A percentile compares a stretch with the other conserved stretches of the same genome.
Conservation (phyloP, 2,329 filamentous ascomycete genomes). For the Clarireedia paspali region DNA sequence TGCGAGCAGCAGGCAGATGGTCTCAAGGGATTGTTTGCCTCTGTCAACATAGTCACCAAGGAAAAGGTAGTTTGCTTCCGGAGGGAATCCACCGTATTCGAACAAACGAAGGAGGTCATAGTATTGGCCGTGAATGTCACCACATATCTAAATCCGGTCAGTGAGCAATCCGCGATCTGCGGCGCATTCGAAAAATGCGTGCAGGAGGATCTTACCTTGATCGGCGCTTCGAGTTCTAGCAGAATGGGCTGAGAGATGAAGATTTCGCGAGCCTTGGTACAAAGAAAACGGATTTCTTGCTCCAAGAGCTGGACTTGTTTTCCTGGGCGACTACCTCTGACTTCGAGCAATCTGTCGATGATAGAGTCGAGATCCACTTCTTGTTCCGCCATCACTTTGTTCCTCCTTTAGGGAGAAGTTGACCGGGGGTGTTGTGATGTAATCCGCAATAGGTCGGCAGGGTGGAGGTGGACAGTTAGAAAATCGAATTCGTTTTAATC, state of each 20-base stretch:
- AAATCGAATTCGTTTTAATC: background rate
- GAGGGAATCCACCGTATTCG: constrained; percentile 96
- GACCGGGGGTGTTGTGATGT: constrained; percentile 22
- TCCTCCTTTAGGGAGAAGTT: constrained; percentile 27
- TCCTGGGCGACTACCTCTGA: constrained; percentile 92
- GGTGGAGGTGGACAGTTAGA: background rate
- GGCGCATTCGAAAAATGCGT: background rate
- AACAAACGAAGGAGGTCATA: constrained; percentile 96
- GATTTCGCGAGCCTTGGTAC: constrained; percentile 97
- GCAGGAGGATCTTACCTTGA: constrained; percentile 63
- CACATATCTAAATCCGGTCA: constrained; percentile 67
- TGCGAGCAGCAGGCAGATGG: constrained; percentile 89
- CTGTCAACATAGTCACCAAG: constrained; percentile 98
- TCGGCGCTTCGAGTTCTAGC: constrained; percentile 93
- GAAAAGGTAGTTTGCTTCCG: constrained; percentile 98
- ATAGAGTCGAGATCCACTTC: constrained; percentile 99
- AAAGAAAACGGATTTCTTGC: constrained; percentile 91
- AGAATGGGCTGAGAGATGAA: constrained; percentile 99
- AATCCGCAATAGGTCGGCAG: constrained; percentile 22
- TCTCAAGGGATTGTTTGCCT: constrained; percentile 98
- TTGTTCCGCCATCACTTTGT: constrained; percentile 61
- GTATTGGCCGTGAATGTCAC: constrained; percentile 98
- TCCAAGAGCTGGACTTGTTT: constrained; percentile 98
- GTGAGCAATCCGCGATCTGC: constrained; percentile 10
- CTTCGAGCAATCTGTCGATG: constrained; percentile 96